Base-by-base conservation (phyloP, 179 eudicot species). In the Silene vulgaris region DNA sequence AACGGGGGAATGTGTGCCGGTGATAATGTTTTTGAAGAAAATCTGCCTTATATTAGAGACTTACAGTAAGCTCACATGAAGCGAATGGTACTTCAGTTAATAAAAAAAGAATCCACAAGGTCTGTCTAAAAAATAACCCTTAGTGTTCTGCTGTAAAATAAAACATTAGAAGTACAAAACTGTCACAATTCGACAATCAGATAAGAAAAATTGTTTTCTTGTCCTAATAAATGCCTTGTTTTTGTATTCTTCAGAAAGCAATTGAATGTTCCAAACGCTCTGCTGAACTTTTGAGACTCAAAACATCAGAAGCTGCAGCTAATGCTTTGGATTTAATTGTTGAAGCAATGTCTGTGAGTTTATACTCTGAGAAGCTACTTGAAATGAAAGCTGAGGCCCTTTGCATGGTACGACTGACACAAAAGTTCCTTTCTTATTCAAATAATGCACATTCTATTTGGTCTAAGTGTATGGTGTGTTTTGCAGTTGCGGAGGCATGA, bases 361-460 rank as follows among this genome's bases (percentile, higher is more conserved):
- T 81, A 77, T 79, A 89, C 71, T 92, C 97, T 4, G 98, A 94
- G 76, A 86, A 84, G 76, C 80, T 92, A 65, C 82, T 87, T 80
- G 84, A 90, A 80, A 83, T 94, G 90, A 94, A 90, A 80, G 98
- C 96, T 68, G 88, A 90, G 84, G 93, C 96, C 73, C 87, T 94
- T 73, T 86, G 86, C 80, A 72, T 83, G 86, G 98, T 94, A 77
- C 70, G 43, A 40, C 59, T 72, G 60, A 37, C 56, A 48, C 28
- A 40, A 21, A 56, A 64, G 45, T 77, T 29, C 26, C 54, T 50
- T 11, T 73, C 16, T 29, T 29, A 9, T 68, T 8, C 45, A 21
- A 70, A 65, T 50, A 48, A 76, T 40, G 52, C 50, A 35, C 50
- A 35, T 73, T 30, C 23, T 20, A 75, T 74, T 43, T 66, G 57